A percentile compares a stretch with the other conserved stretches of the same genome.
Evolutionary conservation across 129 eudicot species (phyloP).

Genomic region (Pseudognaphalium luteoalbum): DNA sequence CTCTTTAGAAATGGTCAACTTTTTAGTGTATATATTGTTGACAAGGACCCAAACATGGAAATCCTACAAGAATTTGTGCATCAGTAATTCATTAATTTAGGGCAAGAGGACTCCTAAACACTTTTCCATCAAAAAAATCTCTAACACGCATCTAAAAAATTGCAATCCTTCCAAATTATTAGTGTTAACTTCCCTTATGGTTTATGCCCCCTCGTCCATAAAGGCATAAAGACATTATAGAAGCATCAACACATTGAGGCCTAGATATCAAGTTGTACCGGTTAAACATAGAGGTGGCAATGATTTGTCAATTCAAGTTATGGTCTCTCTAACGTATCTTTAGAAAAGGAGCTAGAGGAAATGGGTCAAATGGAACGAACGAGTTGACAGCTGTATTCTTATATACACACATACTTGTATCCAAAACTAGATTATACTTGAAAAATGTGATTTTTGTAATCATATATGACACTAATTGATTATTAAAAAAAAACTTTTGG

Average conservation of each 20-base stretch:
- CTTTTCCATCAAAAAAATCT: not conserved
- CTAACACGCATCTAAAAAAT: not conserved
- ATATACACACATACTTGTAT: no score
- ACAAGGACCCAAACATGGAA: not conserved
- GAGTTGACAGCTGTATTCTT: no score
- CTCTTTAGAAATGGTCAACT: not conserved
- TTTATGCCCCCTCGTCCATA: not conserved
- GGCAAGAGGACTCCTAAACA: not conserved
- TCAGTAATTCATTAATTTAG: not conserved
- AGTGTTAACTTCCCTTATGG: not conserved
- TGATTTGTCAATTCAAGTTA: not conserved
- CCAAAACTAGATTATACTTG: not conserved
- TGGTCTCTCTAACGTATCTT: no score
- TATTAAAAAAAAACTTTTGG: not conserved
- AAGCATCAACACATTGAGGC: not conserved
- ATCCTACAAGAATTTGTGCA: not conserved
- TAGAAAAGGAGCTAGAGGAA: no score
- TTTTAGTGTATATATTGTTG: not conserved
- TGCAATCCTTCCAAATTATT: not conserved
- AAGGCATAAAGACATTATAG: not conserved
- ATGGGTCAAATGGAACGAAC: no score
- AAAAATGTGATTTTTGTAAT: not conserved
- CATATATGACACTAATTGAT: not conserved
- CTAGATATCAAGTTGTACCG: not conserved
- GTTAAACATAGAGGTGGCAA: not conserved